Evolutionary conservation across 306 rosid genomes (phyloP), one percentile per base, ranked within the genome.

Genomic region (Prunus persica): DNA sequence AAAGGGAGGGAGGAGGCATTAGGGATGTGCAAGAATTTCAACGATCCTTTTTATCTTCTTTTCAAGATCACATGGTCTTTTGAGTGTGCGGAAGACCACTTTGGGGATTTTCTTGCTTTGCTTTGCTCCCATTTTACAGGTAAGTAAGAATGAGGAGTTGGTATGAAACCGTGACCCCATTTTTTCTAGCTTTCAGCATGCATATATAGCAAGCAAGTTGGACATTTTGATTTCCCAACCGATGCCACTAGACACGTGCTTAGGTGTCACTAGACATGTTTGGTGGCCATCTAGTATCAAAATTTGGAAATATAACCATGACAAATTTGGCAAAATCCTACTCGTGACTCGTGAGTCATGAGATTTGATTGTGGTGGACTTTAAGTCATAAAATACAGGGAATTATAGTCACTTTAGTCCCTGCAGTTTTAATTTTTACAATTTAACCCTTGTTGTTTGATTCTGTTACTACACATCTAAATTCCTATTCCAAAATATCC

Each of bases 341-440:
- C 57, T 5, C n/a, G 20, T 18, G 19, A 76, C 85, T 68, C 69
- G 85, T 80, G 85, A 80, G 69, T 19, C 79, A 72, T 73, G 88
- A 75, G 74, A 71, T 64, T 75, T 64, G 8, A 34, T 34, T 38
- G 1, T 38, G 43, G 43, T 38, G 10, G 43, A 38, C 43, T 38
- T 38, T 7, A 38, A 6, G 43, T 38, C 0, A 1, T 38, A 38
- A 38, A 38, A 38, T 6, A 38, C 7, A 38, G 43, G 43, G 2
- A 7, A 38, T n/a, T n/a, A 38, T 4, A 38, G 9, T 38, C 43
- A 38, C 43, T 7, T 38, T 38, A 10, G 9, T 38, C 2, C 43
- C 2, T 7, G 43, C 2, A 38, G 0, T 6, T 38, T 38, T 38
- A 7, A 38, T 38, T 38, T 38, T 38, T 2, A 1, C 43, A 38